phyloP scores from a whole-genome alignment of 2,329 filamentous ascomycete genomes.

The Ophiostoma ips region DNA sequence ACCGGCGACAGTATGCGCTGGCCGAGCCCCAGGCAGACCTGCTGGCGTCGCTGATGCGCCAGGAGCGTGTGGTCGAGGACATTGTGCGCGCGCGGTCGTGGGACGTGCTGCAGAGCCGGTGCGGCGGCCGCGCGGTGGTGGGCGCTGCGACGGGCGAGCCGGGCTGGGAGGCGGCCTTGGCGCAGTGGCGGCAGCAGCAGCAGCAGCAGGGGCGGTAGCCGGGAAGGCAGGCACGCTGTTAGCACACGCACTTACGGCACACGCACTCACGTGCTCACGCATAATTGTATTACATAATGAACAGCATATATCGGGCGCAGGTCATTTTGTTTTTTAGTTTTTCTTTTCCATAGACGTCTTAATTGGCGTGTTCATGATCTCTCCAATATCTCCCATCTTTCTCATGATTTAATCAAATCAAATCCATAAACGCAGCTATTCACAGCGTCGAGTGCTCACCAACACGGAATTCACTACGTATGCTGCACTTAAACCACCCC shows the following conservation, averaged over 20 bases:
- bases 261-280: background rate
- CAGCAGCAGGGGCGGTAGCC: background rate
- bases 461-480: too few species aligned
- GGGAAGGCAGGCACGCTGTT: background rate
- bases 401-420: background rate
- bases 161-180: slow-evolving; percentile 52
- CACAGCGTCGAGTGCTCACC: too few species aligned
- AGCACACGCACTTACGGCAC: too few species aligned
- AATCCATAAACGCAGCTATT: background rate
- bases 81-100: slow-evolving; percentile 76
- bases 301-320: background rate
- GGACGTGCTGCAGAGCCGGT: slow-evolving; percentile 63
- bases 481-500: too few species aligned
- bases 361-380: background rate
- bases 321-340: background rate
- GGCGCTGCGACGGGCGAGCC: slow-evolving; percentile 33
- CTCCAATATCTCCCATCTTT: too few species aligned
- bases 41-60: slow-evolving; percentile 57
- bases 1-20: slow-evolving; percentile 63
- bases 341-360: background rate
- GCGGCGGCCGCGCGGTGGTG: slow-evolving; percentile 25
- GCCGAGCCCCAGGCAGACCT: slow-evolving; percentile 67
- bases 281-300: background rate
- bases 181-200: slow-evolving; percentile 34
- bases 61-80: slow-evolving; percentile 62